Evolutionary conservation across 2,329 filamentous ascomycete species (phyloP), one percentile per base, ranked within the genome.

Genomic region (Nectriaceae sp.): DNA sequence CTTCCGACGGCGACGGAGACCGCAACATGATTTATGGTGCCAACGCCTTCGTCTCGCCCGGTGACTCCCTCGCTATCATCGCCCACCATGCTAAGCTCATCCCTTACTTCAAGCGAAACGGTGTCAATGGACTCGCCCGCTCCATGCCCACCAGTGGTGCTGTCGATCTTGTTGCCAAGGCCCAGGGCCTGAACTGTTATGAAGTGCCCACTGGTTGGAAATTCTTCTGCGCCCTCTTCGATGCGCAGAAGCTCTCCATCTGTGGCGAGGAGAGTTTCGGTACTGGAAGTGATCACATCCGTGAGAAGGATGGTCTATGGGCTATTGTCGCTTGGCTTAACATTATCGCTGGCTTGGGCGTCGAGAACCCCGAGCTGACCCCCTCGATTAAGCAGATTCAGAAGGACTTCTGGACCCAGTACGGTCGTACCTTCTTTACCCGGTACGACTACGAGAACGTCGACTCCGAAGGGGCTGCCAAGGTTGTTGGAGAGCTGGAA

Each of bases 11-110:
- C 61, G 94, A 99, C 64, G 94, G 94, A 65, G 94, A 99, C 78
- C 89, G 94, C 63, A 99, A 99, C 84, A 99, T 99, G 94, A 99
- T 99, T 68, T 99, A 99, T 75, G 94, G 94, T 55, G 92, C 93
- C 59, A 93, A 95, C 65, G 85, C 88, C 38, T 99, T 99, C 67
- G 94, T 99, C 53, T 97, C 93, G 6, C 94, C 94, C 6, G 94
- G 94, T 67, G 94, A 99, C 78, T 96, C 90, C 65, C 79, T 99
- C 64, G 94, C 94, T 66, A 99, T 99, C 70, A 99, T 99, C 66
- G 91, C 94, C 41, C 94, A 99, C 78, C 88, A 99, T 70, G 91
- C 94, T 60, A 84, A 96, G 63, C 84, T 96, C 52, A 99, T 99
- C 65, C 94, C 94, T 50, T 99, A 96, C 78, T 99, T 99, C 84